A percentile compares a stretch with the other conserved stretches of the same genome.
phyloP scores from a whole-genome alignment of 2,329 filamentous ascomycete genomes.

The Dothideomycetidae sp. region DNA sequence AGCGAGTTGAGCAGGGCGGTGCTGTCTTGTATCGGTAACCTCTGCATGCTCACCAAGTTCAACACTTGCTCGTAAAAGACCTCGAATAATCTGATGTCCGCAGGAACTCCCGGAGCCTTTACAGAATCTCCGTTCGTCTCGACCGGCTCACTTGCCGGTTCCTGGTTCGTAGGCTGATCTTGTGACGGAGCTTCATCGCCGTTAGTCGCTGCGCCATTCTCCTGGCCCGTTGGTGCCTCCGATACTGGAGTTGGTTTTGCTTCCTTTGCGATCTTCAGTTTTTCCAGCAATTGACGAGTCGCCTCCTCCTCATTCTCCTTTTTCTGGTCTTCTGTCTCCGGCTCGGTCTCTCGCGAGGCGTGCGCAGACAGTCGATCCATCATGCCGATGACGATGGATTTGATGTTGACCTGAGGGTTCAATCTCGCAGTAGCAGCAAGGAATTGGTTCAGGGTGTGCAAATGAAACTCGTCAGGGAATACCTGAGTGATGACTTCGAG shows the following conservation, averaged over 20 bases:
- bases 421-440: conserved; percentile 82
- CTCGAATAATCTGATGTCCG: conserved; percentile 81
- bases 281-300: conserved; percentile 61
- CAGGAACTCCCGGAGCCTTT: conserved; percentile 46
- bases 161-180: conserved; percentile 17
- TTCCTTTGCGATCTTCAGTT: conserved; percentile 55
- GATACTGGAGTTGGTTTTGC: conserved; percentile 20
- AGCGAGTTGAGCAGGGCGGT: conserved; percentile 90
- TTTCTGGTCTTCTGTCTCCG: conserved; percentile 54
- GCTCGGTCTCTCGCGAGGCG: conserved; percentile 73
- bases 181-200: conserved; percentile 21
- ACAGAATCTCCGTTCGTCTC: conserved; percentile 29
- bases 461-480: conserved; percentile 95
- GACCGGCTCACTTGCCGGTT: conserved; percentile 18
- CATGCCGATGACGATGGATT: conserved; percentile 90
- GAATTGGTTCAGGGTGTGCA: conserved; percentile 91
- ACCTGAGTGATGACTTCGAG: conserved; percentile 97
- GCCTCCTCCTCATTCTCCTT: conserved; percentile 75
- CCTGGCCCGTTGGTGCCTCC: conserved; percentile 13
- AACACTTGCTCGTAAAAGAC: conserved; percentile 96
- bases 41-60: conserved; percentile 79
- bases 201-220: conserved; percentile 17
- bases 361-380: conserved; percentile 95
- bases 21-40: conserved; percentile 84
- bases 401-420: conserved; percentile 94